Evolutionary conservation across 305 asterid genomes (phyloP).

Genomic region (Andrographis paniculata): DNA sequence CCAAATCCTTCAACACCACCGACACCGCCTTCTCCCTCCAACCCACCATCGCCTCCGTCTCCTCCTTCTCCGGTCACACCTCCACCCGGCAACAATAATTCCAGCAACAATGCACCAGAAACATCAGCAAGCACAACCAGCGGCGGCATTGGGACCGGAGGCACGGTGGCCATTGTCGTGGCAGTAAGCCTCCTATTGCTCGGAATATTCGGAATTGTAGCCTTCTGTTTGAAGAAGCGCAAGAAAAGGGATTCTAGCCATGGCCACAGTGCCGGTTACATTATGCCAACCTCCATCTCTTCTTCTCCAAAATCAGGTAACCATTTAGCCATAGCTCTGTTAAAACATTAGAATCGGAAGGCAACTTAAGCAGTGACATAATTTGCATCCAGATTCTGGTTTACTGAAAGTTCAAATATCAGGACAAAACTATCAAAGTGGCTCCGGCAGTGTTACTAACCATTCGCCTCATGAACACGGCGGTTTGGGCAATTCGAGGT

Average conservation of each 20-base stretch:
- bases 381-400: conserved; percentile 44
- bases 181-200: conserved; percentile 36
- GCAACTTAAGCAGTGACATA: conserved; percentile 14
- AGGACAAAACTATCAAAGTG: conserved; percentile 26
- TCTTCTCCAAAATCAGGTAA: conserved; percentile 59
- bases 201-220: conserved; percentile 34
- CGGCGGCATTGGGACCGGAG: conserved; percentile 48
- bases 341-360: background rate
- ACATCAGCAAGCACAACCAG: conserved; percentile 27
- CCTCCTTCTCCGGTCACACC: conserved; percentile 27
- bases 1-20: conserved; percentile 20
- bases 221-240: conserved; percentile 46
- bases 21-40: conserved; percentile 33
- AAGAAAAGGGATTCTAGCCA: conserved; percentile 50
- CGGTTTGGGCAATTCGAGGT: conserved; percentile 58
- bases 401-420: conserved; percentile 41
- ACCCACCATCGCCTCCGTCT: conserved; percentile 21
- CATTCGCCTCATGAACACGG: conserved; percentile 43
- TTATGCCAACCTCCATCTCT: conserved; percentile 44
- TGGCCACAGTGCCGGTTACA: conserved; percentile 37
- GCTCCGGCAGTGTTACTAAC: conserved; percentile 27
- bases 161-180: conserved; percentile 38
- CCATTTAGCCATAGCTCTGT: background rate
- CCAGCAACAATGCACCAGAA: conserved; percentile 28
- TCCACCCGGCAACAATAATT: conserved; percentile 29